Evolutionary conservation across 1,139 yeast species (phyloP), one percentile per base, ranked within the genome.

Genomic region (Kodamaea alishanica): DNA sequence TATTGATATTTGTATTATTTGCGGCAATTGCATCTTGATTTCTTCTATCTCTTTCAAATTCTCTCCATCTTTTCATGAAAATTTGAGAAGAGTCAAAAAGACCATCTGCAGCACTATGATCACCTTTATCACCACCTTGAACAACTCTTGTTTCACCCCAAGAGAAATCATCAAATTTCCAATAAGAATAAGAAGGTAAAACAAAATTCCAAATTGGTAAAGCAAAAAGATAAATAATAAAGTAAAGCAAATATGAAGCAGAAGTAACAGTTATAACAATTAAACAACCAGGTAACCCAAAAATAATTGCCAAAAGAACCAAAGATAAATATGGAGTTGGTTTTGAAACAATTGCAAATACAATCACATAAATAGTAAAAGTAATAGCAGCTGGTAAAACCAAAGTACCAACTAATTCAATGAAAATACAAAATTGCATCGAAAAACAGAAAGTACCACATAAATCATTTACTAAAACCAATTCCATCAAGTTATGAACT

Each of bases 91-190:
- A 85, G 59, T 92, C 97, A 58, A 92, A 92, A 46, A 81, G 84
- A 49, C 97, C 97, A 37, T 77, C 87, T 6, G 49, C 69, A 10
- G 60, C 69, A 41, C 80, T 89, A 58, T 87, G 95, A 5, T 64
- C 73, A 27, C 80, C 85, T 48, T 73, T 74, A 45, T 72, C 79
- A 8, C 79, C 94, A 33, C 92, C 95, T 12, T 79, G 79, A 42
- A 92, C 80, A 15, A 85, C 75, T 70, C 98, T 78, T 5, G 98
- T 92, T 49, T 90, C 97, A 61, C 98, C 98, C 98, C 98, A 92
- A 54, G 92, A 81, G 67, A 92, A 92, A 62, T 92, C 98, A 62
- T 92, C 98, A 63, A 92, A 92, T 62, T 90, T 90, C 98, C 98
- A 92, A 54, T 62, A 92, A 0, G 97, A 88, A 63, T 92, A 87